Percentiles rank a stretch among this genome's conserved stretches.
phyloP scores from a whole-genome alignment of 345 rosid species.

The Salix udensis region DNA sequence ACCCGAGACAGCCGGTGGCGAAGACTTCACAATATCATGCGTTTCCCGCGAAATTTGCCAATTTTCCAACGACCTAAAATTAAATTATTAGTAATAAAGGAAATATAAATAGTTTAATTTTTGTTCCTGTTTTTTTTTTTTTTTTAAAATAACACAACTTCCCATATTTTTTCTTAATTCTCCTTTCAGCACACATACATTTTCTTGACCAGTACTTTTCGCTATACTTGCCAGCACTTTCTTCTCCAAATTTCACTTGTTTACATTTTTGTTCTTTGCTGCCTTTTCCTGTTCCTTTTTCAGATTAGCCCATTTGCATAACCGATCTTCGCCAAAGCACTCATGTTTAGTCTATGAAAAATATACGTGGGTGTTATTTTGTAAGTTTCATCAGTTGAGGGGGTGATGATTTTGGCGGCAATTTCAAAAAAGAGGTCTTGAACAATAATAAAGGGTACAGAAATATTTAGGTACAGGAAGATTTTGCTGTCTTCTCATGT shows the following conservation, averaged over 20 bases:
- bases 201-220: slow-evolving; percentile 22
- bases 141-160: background rate
- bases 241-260: slow-evolving; percentile 16
- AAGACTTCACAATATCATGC: slow-evolving; percentile 15
- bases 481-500: slow-evolving; percentile 24
- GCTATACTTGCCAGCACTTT: slow-evolving; percentile 49
- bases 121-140: background rate
- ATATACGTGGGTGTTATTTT: too few relatives aligned
- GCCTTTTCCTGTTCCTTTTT: background rate
- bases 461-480: slow-evolving; percentile 25
- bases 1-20: slow-evolving; percentile 40
- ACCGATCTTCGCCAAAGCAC: slow-evolving; percentile 7
- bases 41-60: slow-evolving; percentile 63
- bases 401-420: slow-evolving; percentile 42
- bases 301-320: slow-evolving; percentile 12
- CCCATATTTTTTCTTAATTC: background rate
- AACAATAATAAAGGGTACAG: slow-evolving; percentile 16
- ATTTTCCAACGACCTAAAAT: slow-evolving; percentile 29
- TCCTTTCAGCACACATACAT: background rate
- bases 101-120: background rate
- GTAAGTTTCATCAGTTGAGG: slow-evolving; percentile 38
- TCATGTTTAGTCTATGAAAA: background rate
- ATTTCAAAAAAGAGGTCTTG: slow-evolving; percentile 3
- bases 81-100: background rate
- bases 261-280: background rate